These are phyloP conservation scores for Chara braunii DNA, from an alignment of 139 green algal genomes.

Conservation along the genomic window DNA sequence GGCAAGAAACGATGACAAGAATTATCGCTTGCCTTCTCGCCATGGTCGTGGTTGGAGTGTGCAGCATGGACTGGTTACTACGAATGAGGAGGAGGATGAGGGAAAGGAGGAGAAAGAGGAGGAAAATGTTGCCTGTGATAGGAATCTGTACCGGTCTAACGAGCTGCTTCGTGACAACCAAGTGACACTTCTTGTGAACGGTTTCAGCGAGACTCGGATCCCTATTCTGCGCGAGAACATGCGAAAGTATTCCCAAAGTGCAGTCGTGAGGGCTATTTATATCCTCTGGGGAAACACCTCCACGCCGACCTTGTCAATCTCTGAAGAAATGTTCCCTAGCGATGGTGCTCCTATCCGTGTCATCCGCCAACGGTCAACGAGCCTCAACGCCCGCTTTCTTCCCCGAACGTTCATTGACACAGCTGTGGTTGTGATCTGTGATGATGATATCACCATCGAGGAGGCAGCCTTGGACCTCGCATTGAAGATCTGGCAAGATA, in stretches of 20 bases:
- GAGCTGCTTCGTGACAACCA: conserved; percentile 6
- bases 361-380: conserved; percentile 18
- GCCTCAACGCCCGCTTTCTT: conserved; percentile 36
- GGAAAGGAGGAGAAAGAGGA: too few relatives aligned
- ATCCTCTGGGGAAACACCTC: conserved; percentile 25
- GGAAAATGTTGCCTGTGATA: too few relatives aligned
- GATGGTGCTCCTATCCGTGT: conserved; percentile 18
- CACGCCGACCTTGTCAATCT: conserved; percentile 5
- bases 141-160: conserved; percentile 12
- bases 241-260: conserved; percentile 16
- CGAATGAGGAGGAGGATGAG: too few relatives aligned
- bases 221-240: conserved; percentile 23
- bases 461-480: conserved; percentile 13
- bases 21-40: too few relatives aligned
- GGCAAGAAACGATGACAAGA: too few relatives aligned
- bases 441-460: conserved; percentile 32
- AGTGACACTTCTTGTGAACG: conserved; percentile 29
- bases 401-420: conserved; percentile 30
- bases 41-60: too few relatives aligned
- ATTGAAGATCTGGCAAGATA: conserved; percentile 21
- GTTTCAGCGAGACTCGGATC: conserved; percentile 18
- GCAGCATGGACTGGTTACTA: too few relatives aligned
- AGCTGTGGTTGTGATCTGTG: conserved; percentile 21
- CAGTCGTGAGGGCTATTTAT: conserved; percentile 29
- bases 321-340: background rate